Evolutionary conservation across 1,284 basidiomycete species (phyloP), one percentile per base, ranked within the genome.

Genomic region (Nidula niveotomentosa): DNA sequence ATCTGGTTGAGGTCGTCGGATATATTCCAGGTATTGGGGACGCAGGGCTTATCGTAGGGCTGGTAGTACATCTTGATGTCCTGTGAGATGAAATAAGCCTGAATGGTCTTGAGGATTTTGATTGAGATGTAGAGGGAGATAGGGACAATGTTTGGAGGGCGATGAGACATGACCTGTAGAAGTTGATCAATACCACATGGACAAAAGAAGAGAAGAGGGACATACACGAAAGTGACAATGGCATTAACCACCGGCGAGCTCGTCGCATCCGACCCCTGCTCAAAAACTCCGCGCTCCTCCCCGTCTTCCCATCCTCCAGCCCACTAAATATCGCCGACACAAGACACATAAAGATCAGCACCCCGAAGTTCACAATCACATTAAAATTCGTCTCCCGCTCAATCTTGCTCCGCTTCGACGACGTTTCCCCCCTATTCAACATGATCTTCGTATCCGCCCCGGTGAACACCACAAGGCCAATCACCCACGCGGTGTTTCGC

Each of bases 361-460:
- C 74, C 53, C 84, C 73, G 66, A 98, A 98, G 74, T 98, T 98
- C 78, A 96, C 92, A 53, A 96, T 76, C 61, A 98, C 96, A 68
- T 98, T 98, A 80, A 95, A 96, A 71, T 97, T 98, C n/a, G 96
- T 98, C 78, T 98, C 96, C 75, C 87, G 91, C 75, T 98, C 95
- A 66, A 98, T 97, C 79, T 97, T 98, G 65, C 89, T 91, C 54
- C 93, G 90, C 68, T 98, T 98, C 15, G 92, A 94, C 0, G 93
- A 93, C 0, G 93, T 95, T 13, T 88, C 89, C 23, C 94, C 94
- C 39, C 93, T 93, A 65, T 98, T 99, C 61, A 98, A 76, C 91
- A 98, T 96, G 68, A 98, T 98, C 82, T 98, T 99, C 51, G 96
- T 96, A 73, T 99, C 96, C 2, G 86, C 83, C 35, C 96, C 96